Base-by-base conservation (phyloP, 1,139 yeast genomes). In the Candida tetrigidarum region DNA sequence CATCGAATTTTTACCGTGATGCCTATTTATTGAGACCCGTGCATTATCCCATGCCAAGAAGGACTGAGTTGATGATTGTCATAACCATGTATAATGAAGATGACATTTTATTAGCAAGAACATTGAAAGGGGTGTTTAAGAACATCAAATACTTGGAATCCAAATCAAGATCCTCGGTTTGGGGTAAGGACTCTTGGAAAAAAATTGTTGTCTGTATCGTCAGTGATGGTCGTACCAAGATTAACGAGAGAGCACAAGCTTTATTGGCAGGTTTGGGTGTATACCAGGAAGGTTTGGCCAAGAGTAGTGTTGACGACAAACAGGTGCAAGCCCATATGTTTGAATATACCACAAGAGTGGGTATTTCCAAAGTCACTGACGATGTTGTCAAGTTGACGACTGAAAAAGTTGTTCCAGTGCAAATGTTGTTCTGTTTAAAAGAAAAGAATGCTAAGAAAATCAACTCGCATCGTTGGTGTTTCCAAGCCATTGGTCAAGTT, bases 141-240 rank as follows among this genome's bases (percentile, higher is more conserved):
- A 74, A 74, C 52, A 74, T 74, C 51, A 74, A 74, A 55, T 74
- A 74, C 52, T 64, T 74, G 52, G 77, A 73, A 53, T 71, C 78
- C 9, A 63, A 76, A 53, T 63, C 68, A 7, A 61, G 74, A 52
- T 67, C 76, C 14, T 56, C 67, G 2, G 68, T 66, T 18, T 74
- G 80, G 80, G 80, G 80, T 30, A 69, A 69, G 45, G 78, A 73
- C 52, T 70, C 77, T 6, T 74, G 80, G 80, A 74, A 74, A 50
- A 74, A 74, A 50, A 65, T 74, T 18, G 78, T 74, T 23, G 80
- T 74, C 26, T 74, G 79, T 55, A 62, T 74, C 43, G 79, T 74
- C 16, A 66, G 74, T 59, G 80, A 74, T 52, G 80, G 80, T 42
- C 66, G 80, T 45, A 68, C 78, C 35, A 74, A 74, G 45, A 74